phyloP scores from a whole-genome alignment of 768 basidiomycete species.

The Rhizopogon sp. region DNA sequence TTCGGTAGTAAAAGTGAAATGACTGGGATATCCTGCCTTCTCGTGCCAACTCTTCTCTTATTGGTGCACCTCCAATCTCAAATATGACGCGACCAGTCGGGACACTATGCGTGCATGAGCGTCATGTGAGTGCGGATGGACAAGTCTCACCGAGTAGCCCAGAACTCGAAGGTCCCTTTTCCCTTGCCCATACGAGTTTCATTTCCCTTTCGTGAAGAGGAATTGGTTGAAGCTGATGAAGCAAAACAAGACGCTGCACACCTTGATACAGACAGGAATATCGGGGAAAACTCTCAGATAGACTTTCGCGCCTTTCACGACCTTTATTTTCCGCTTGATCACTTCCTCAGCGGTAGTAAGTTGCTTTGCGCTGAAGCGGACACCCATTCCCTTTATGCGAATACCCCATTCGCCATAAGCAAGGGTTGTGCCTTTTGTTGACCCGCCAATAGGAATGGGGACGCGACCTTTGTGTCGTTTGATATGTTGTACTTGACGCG shows the following conservation, averaged over 20 bases:
- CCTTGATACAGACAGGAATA: conserved; percentile 96
- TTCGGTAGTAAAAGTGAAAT: not conserved
- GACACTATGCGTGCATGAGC: conserved; percentile 46
- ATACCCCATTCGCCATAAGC: conserved; percentile 92
- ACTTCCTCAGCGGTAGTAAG: conserved; percentile 83
- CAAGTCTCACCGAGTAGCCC: conserved; percentile 78
- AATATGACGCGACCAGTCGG: conserved; percentile 88
- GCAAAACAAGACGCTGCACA: conserved; percentile 23
- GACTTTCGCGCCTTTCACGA: conserved; percentile 83
- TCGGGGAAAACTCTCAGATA: conserved; percentile 93
- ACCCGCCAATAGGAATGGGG: conserved; percentile 84
- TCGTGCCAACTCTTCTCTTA: conserved; percentile 89
- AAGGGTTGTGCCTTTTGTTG: conserved; percentile 88
- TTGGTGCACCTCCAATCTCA: conserved; percentile 85
- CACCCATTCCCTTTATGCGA: conserved; percentile 77
- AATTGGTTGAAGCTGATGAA: not conserved
- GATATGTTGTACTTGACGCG: conserved; percentile 75
- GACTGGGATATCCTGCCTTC: conserved; percentile 55
- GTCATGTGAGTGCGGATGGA: not conserved
- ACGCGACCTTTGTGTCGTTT: conserved; percentile 90
- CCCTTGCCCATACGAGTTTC: conserved; percentile 99
- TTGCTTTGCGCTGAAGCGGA: conserved; percentile 83
- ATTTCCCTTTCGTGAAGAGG: conserved; percentile 60
- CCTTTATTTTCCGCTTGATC: conserved; percentile 84
- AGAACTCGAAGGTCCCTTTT: conserved; percentile 95